Percentiles rank a stretch among this genome's conserved stretches.
Evolutionary conservation across 352 stramenopile genomes (phyloP).

Genomic region (Phytophthora uliginosa): DNA sequence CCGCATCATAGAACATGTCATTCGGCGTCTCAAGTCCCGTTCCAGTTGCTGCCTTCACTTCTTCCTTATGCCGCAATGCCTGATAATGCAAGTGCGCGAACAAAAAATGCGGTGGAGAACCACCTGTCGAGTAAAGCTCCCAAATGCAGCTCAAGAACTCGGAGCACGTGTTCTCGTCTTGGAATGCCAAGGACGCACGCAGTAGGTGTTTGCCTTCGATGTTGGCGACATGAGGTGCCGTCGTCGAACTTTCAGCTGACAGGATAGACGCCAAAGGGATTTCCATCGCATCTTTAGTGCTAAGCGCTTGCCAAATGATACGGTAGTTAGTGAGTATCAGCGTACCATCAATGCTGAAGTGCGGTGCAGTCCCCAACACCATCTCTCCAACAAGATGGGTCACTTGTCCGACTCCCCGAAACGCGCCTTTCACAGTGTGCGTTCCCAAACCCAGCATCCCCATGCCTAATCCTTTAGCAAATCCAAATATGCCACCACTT

Average conservation of each 20-base stretch:
- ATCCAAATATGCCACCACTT: conserved; percentile 87
- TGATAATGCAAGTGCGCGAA: conserved; percentile 87
- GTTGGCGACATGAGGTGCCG: conserved; percentile 84
- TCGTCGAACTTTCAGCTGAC: conserved; percentile 83
- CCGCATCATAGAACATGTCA: conserved; percentile 74
- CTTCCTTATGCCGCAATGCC: conserved; percentile 60
- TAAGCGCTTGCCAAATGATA: conserved; percentile 88
- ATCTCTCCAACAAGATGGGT: conserved; percentile 91
- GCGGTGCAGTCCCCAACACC: conserved; percentile 83
- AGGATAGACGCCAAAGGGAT: conserved; percentile 85
- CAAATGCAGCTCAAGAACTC: conserved; percentile 81
- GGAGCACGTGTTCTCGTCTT: conserved; percentile 81
- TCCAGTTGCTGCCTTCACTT: conserved; percentile 26
- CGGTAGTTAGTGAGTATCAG: conserved; percentile 89
- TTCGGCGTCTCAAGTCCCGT: conserved; percentile 56
- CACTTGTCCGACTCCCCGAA: conserved; percentile 87
- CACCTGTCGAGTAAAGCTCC: conserved; percentile 66
- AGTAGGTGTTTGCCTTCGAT: conserved; percentile 89
- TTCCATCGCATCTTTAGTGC: conserved; percentile 83
- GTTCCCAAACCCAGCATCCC: conserved; percentile 87
- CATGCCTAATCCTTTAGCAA: conserved; percentile 90
- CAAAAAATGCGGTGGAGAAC: conserved; percentile 56
- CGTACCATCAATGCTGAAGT: conserved; percentile 90
- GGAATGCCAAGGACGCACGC: conserved; percentile 86
- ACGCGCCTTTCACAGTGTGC: conserved; percentile 89